Base-by-base conservation (phyloP, 129 eudicot genomes). In the Helianthus tuberosus region DNA sequence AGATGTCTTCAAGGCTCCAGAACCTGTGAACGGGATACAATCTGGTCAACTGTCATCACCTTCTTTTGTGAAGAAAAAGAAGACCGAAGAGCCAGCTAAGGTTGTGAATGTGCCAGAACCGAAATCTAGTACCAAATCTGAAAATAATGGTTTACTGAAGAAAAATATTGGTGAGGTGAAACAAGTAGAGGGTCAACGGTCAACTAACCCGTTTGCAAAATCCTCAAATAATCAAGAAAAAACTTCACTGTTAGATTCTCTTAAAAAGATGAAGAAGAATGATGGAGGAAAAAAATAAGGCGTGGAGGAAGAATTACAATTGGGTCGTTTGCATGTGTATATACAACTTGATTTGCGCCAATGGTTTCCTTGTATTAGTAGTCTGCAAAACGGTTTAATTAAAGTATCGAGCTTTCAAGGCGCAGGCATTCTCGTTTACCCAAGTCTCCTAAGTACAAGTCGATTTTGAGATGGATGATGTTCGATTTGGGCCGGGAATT, bases 151-250 rank as follows among this genome's bases (percentile, higher is more conserved):
- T 12, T 47, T 64, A 43, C 75, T 64, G 48, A 86, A 82, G 69
- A 80, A 82, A 60, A 77, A 38, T 80, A 61, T 8, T 8, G 83
- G 49, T 8, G 84, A 82, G 60, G 32, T 72, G 48, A 86, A 81
- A n/a, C 72, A 76, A 12, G 70, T 72, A 20, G 74, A 62, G 44
- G 1, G 5, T 46, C 75, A 69, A 38, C 79, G 85, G 17, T 84
- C 93, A 67, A 75, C 77, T 15, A 95, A 91, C 70, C 97, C 97
- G 5, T 95, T 95, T 82, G 96, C 92, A 4, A 95, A 89, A 82
- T 82, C 97, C 50, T 85, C 96, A 35, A 85, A 29, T 53, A 86
- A 74, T 25, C 87, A 87, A 71, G 96, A 78, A 53, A 84, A 43
- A 77, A 50, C 88, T 1, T 94, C 98, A 0, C 61, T 94, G 78